A percentile compares a stretch with the other conserved stretches of the same genome.
Evolutionary conservation across 1,284 basidiomycete species (phyloP).

Genomic region (Sphaerobolus stellatus): DNA sequence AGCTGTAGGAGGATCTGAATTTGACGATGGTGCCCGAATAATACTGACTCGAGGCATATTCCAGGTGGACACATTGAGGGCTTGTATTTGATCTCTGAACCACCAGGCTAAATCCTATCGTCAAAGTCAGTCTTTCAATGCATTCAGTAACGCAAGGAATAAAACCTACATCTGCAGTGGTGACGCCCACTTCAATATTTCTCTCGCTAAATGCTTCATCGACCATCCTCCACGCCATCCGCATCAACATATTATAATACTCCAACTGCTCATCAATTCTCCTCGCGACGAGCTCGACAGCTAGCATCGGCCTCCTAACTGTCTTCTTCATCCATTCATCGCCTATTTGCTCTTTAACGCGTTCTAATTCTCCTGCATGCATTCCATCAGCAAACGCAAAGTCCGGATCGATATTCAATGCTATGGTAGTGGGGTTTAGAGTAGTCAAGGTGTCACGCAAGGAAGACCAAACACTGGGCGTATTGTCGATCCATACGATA

Average conservation of each 20-base stretch:
- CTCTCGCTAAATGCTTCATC: conserved; percentile 50
- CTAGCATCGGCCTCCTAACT: conserved; percentile 46
- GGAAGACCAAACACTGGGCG: conserved; percentile 47
- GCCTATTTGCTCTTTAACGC: conserved; percentile 40
- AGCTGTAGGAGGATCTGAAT: too few relatives aligned
- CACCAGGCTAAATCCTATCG: conserved; percentile 54
- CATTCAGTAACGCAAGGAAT: too few relatives aligned
- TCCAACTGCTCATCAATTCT: conserved; percentile 41
- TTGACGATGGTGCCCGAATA: conserved; percentile 39
- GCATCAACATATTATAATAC: conserved; percentile 47
- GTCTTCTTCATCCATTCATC: conserved; percentile 40
- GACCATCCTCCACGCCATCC: conserved; percentile 52
- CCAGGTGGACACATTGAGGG: conserved; percentile 50
- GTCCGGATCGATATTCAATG: conserved; percentile 46
- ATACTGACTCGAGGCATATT: conserved; percentile 52
- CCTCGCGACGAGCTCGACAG: conserved; percentile 49
- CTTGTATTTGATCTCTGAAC: conserved; percentile 54
- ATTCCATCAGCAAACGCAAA: conserved; percentile 52
- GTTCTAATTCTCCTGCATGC: conserved; percentile 47
- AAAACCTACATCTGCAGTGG: conserved; percentile 42
- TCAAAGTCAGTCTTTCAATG: too few relatives aligned
- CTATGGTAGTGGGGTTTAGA: conserved; percentile 42
- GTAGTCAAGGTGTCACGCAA: conserved; percentile 36
- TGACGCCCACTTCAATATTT: conserved; percentile 42
- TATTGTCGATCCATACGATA: conserved; percentile 51